Percentiles rank a stretch among this genome's conserved stretches.
phyloP scores from a whole-genome alignment of 2,329 filamentous ascomycete species.

The Pseudogymnoascus sp. region DNA sequence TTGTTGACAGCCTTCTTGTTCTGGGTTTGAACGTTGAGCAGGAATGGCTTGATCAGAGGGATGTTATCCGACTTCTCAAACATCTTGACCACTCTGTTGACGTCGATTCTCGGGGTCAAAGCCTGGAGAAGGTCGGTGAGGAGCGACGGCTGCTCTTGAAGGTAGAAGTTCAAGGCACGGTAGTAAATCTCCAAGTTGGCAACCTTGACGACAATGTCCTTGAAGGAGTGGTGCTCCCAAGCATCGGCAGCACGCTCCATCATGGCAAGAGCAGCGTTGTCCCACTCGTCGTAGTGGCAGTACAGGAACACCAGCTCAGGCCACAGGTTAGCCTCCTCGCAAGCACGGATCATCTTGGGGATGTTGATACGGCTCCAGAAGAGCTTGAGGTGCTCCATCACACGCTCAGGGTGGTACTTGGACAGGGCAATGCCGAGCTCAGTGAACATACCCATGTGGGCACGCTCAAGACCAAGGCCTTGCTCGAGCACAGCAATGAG shows the following conservation, averaged over 20 bases:
- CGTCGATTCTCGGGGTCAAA: constrained; percentile 87
- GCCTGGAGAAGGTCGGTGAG: constrained; percentile 92
- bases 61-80: constrained; percentile 98
- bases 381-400: constrained; percentile 97
- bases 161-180: constrained; percentile 90
- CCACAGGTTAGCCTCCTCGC: constrained; percentile 93
- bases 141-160: constrained; percentile 91
- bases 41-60: constrained; percentile 96
- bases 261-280: constrained; percentile 93
- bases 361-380: constrained; percentile 99
- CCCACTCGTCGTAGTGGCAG: constrained; percentile 96
- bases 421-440: constrained; percentile 84
- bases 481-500: constrained; percentile 91
- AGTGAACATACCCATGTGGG: constrained; percentile 97
- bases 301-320: constrained; percentile 97
- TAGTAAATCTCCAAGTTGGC: constrained; percentile 99
- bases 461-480: constrained; percentile 83
- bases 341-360: constrained; percentile 89
- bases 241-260: constrained; percentile 97
- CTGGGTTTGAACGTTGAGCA: constrained; percentile 89
- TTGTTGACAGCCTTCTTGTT: constrained; percentile 99
- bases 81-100: constrained; percentile 98
- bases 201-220: constrained; percentile 96
- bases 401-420: constrained; percentile 88
- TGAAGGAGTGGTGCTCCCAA: constrained; percentile 99